These are phyloP conservation scores for Moelleriella libera DNA, from an alignment of 2,329 filamentous ascomycete genomes.

Conservation along the genomic window DNA sequence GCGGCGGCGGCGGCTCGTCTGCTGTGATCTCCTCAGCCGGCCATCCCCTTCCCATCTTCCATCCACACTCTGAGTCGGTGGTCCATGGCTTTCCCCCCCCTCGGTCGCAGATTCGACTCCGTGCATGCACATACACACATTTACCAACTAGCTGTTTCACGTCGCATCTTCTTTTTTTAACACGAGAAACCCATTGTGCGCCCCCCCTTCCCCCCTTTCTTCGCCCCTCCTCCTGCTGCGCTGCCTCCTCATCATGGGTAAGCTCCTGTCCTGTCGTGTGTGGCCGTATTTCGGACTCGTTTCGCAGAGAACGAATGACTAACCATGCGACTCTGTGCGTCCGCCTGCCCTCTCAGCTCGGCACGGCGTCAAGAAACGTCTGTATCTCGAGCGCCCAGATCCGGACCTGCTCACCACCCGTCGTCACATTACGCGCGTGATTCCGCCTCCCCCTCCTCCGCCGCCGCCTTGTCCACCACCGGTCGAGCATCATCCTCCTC, in stretches of 20 bases:
- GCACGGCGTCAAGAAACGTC: slow-evolving; percentile 22
- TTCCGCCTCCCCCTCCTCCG: slow-evolving; percentile 20
- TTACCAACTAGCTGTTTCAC: neutral
- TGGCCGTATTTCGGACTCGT: too few species aligned
- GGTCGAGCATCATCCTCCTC: neutral
- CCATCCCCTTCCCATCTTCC: too few species aligned
- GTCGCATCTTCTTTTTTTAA: neutral
- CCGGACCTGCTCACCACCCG: slow-evolving; percentile 21
- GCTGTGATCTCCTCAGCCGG: too few species aligned
- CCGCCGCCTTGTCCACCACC: slow-evolving; percentile 9
- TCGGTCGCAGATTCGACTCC: neutral
- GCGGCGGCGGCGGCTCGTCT: too few species aligned
- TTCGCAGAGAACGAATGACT: neutral
- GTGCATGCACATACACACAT: neutral
- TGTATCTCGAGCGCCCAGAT: slow-evolving; percentile 26
- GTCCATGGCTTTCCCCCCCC: too few species aligned
- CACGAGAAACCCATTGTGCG: too few species aligned
- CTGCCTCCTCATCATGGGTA: too few species aligned
- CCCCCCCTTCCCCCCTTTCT: neutral
- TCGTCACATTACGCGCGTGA: slow-evolving; percentile 22
- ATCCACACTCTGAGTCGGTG: too few species aligned
- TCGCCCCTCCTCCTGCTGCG: too few species aligned
- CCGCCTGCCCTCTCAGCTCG: neutral
- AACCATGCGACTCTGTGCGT: neutral
- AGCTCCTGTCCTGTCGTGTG: too few species aligned